Evolutionary conservation across 768 basidiomycete genomes (phyloP), one percentile per base, ranked within the genome.

Genomic region (Amanita subjunquillea): DNA sequence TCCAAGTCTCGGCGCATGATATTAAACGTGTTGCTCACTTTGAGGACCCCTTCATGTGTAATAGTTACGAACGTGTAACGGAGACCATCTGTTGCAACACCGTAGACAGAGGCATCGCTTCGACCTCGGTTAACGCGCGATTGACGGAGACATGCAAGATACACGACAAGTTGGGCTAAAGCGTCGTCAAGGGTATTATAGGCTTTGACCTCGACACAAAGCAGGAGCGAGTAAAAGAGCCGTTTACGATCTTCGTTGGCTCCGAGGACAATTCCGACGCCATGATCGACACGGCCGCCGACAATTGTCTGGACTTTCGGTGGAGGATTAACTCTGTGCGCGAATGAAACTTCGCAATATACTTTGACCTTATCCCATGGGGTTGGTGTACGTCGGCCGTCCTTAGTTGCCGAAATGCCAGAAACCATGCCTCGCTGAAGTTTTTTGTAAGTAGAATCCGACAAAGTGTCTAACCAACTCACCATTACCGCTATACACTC

Each of bases 61-160:
- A 44, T 44, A 15, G 42, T 44, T 44, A 44, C 23, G 10, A 44
- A 44, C 25, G 46, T 15, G 40, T 49, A 32, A 29, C 22, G 54
- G 56, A 38, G 47, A 54, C 58, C 56, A 37, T 58, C 57, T 17
- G 58, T 54, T 15, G 54, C 48, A 48, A 55, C 38, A 10, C 56
- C 58, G 39, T 51, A 57, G 38, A 57, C 56, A 17, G 57, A 57
- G 30, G 57, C 30, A 57, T 58, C 34, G 15, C 17, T 48, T 52
- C 50, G 48, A 22, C 48, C 51, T 51, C 48, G 49, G 25, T 55
- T 46, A 4, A 55, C 17, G 22, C 57, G 57, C n/a, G 57, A 58
- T 38, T 58, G 57, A 50, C 45, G 57, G 42, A 58, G 56, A 36
- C 23, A 34, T 12, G 53, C 57, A 36, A 58, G 48, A 42, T 56